Evolutionary conservation across 2,329 filamentous ascomycete species (phyloP).

Genomic region (Sporothrix phasma): DNA sequence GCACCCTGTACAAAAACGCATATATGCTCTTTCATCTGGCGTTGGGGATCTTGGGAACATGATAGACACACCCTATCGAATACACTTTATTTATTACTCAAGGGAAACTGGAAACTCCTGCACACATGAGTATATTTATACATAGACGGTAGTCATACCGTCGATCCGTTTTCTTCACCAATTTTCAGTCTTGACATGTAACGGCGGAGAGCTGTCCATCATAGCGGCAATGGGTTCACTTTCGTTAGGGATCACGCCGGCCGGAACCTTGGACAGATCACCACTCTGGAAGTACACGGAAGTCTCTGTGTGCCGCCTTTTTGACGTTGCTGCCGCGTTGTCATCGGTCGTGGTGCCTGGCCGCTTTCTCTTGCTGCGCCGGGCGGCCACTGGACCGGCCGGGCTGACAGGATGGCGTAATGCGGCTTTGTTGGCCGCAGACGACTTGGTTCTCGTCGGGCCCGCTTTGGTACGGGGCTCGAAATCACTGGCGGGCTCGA

Average conservation of each 20-base stretch:
- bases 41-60: conserved; percentile 11
- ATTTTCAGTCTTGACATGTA: conserved; percentile 7
- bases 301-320: neutral
- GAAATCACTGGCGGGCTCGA: neutral
- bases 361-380: neutral
- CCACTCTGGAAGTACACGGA: conserved; percentile 6
- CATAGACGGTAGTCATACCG: neutral
- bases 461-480: neutral
- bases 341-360: neutral
- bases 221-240: neutral
- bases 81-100: neutral
- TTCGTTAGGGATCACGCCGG: neutral
- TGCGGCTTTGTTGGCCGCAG: neutral
- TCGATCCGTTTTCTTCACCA: neutral
- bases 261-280: no score
- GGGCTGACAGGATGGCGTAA: neutral
- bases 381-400: neutral
- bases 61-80: conserved; percentile 6
- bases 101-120: neutral
- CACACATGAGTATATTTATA: neutral
- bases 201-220: neutral
- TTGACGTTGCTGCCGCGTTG: neutral
- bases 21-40: conserved; percentile 7
- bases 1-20: conserved; percentile 12
- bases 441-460: neutral